Base-by-base conservation (phyloP, 352 stramenopile genomes). In the Pythium angustatum region DNA sequence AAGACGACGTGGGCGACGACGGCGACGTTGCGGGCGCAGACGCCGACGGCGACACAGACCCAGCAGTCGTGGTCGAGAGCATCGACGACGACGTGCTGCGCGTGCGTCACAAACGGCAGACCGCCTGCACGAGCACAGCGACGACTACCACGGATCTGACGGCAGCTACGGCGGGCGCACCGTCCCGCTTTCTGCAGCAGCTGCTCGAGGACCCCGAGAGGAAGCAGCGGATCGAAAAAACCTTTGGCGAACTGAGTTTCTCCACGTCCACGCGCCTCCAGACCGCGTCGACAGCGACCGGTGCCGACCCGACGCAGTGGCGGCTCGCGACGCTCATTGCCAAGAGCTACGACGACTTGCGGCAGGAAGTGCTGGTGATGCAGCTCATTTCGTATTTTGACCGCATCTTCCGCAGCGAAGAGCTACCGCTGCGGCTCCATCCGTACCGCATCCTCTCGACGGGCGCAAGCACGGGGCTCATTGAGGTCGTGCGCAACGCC, bases 351-450 rank as follows among this genome's bases (percentile, higher is more conserved):
- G 97, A 99, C 76, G 97, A 99, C 65, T 72, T 99, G 51, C 81
- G 97, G 5, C 97, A 99, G 71, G 96, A 99, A 78, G 93, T 98
- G 40, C 96, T 99, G 64, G 93, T 98, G 6, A 98, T 99, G 88
- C 96, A 99, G 72, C 79, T 99, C 21, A 98, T 99, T 53, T 87
- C 91, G 50, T 90, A 98, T 58, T 98, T 98, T 54, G 77, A 96
- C 45, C 86, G 97, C 43, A 96, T 98, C 63, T 99, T 99, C 66
- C 69, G 88, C 54, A 83, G 88, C 56, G 93, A 96, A 26, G 77
- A 88, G 24, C 67, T 99, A 17, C 82, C 90, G 31, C 72, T 99
- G 27, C 98, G 92, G 68, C 73, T 99, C 17, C 83, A 94, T 44
- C 93, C 96, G 19, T 99, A 99, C 73, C 79, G 93, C 14, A 99